Base-by-base conservation (phyloP, 1,284 basidiomycete species). In the Ustilago crameri region DNA sequence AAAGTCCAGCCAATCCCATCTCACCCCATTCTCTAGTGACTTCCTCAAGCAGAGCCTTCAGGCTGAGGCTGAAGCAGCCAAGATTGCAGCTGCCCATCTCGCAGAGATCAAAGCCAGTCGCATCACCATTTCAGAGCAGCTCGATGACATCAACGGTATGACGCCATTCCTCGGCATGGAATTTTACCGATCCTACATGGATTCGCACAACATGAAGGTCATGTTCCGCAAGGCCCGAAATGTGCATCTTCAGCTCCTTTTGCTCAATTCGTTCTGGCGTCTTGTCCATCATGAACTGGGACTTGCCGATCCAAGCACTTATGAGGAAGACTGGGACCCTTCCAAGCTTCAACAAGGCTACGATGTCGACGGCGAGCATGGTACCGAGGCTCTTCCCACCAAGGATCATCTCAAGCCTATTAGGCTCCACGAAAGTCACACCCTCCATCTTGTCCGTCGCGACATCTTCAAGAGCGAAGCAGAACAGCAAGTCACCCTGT, bases 401-500 rank as follows among this genome's bases (percentile, higher is more conserved):
- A 20, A 74, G 35, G 59, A 61, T 0, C 44, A 23, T 18, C 56
- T 67, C 15, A 46, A 58, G 15, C 82, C 85, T 47, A 61, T 88
- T 4, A 78, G 79, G 12, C 63, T 88, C 10, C 74, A 78, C 57
- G 76, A 76, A 23, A 74, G 75, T 17, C 43, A 48, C 49, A 47
- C 27, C 22, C 38, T 78, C 4, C 66, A 76, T n/a, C 66, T 48
- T 23, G 26, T 85, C 85, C 59, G 85, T 85, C 47, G 81, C 84
- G 9, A 85, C 71, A 84, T 84, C 42, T 74, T 82, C 14, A 37
- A n/a, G 8, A 59, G 68, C 67, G 87, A 88, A 67, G 66, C 74
- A 1, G 73, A 84, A 30, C 81, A 86, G 65, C 73, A 78, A 22
- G 84, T 88, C 18, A 84, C 85, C 24, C 81, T 87, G 51, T 58